Evolutionary conservation across 129 eudicot species (phyloP), one percentile per base, ranked within the genome.

Genomic region (Lactuca saligna): DNA sequence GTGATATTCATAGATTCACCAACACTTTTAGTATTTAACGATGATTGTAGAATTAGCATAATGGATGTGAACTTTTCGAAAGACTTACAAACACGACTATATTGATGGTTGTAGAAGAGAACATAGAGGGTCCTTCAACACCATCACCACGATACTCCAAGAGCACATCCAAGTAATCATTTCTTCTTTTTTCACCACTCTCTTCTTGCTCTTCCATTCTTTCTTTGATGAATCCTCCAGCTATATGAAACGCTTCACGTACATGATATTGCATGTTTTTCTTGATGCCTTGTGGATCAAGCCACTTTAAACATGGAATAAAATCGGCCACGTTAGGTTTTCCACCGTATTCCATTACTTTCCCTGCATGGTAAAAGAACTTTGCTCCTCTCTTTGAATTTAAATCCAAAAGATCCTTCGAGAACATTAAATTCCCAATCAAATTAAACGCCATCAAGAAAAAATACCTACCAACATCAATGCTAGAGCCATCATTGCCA

Each of bases 391-490:
- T 79, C 51, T 67, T 78, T 31, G 89, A 81, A 48, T 70, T 74
- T 29, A 85, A 66, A 64, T 84, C 85, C 82, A 84, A 32, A 46
- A 87, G 78, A 69, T 87, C 90, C 74, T 57, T 84, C 3, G 95
- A 87, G 39, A 87, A 79, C 73, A 87, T 81, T 49, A 84, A 57
- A 57, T 87, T 87, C 0, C 89, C 89, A 0, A 87, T 75, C 15
- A 87, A 75, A 65, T 84, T 87, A 42, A 84, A 87, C 0, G 89
- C 78, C 89, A 84, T 87, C 80, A 84, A 54, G 71, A 87, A 87
- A 11, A 87, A 81, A 51, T 79, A 82, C 69, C 77, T 75, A 60
- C 95, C 85, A 7, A 87, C 78, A 63, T 87, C 87, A 8, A 87
- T 63, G 14, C 74, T 42, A 0, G 32, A 62, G 1, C 51, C 54